phyloP scores from a whole-genome alignment of 1,139 yeast genomes.

The Blastobotrys apis region DNA sequence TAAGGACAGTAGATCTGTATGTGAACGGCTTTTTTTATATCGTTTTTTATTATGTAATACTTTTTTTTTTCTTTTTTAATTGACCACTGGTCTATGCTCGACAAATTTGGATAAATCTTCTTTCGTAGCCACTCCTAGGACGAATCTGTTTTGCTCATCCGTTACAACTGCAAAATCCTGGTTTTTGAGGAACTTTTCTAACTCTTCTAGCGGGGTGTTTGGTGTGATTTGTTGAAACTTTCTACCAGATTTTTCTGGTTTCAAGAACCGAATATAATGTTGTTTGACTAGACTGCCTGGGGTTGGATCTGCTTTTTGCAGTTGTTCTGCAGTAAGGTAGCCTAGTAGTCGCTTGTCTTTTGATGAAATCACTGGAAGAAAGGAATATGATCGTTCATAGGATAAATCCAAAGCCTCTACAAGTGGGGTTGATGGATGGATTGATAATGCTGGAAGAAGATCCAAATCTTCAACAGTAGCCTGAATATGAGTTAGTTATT shows the following conservation, averaged over 20 bases:
- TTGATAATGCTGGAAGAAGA: conserved; percentile 56
- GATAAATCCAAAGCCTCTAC: conserved; percentile 45
- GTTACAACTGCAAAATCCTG: conserved; percentile 58
- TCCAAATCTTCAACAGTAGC: conserved; percentile 61
- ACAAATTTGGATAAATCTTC: conserved; percentile 54
- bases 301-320: conserved; percentile 39
- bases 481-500: conserved; percentile 18
- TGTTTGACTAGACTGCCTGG: conserved; percentile 38
- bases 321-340: conserved; percentile 50
- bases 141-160: conserved; percentile 51
- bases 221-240: conserved; percentile 49
- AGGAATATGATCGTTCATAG: conserved; percentile 54
- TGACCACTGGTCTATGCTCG: conserved; percentile 38
- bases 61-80: neutral
- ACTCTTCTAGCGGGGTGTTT: conserved; percentile 52
- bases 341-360: conserved; percentile 50
- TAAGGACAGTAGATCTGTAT: neutral
- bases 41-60: no score
- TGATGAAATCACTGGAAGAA: conserved; percentile 55
- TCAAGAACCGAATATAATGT: conserved; percentile 31
- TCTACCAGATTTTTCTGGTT: conserved; percentile 19
- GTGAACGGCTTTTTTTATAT: neutral
- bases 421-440: conserved; percentile 50
- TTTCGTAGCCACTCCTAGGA: conserved; percentile 62
- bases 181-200: conserved; percentile 48